phyloP scores from a whole-genome alignment of 1,284 basidiomycete genomes.

The Trichosporon asahii region DNA sequence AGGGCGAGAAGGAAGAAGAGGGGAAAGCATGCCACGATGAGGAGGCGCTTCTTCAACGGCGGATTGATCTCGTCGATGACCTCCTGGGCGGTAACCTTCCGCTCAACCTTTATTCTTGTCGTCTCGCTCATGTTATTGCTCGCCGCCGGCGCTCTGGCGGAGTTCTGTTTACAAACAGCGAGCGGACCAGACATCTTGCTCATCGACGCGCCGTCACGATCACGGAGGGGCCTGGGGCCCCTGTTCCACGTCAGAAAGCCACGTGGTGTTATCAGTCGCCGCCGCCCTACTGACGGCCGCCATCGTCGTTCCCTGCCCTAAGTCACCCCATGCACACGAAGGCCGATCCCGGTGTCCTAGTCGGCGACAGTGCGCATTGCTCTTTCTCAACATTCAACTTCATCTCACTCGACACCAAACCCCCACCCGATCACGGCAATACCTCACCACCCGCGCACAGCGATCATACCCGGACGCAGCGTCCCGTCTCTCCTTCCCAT shows the following conservation, averaged over 20 bases:
- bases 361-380: background rate
- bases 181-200: background rate
- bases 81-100: background rate
- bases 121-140: background rate
- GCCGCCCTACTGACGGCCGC: background rate
- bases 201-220: background rate
- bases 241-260: background rate
- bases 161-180: background rate
- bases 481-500: background rate
- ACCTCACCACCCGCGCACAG: background rate
- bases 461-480: constrained; percentile 1
- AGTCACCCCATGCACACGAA: background rate
- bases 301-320: background rate
- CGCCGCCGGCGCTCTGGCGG: background rate
- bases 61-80: constrained; percentile 29
- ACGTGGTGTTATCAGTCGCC: background rate
- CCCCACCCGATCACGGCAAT: background rate
- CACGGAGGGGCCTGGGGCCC: background rate
- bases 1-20: constrained; percentile 65
- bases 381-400: background rate
- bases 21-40: constrained; percentile 66
- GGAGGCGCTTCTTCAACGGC: constrained; percentile 25
- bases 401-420: too few species aligned
- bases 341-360: background rate
- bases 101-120: background rate